Percentiles rank a stretch among this genome's conserved stretches.
Evolutionary conservation across 495 filamentous ascomycete genomes (phyloP).

Genomic region (Umbilicaria muhlenbergii): DNA sequence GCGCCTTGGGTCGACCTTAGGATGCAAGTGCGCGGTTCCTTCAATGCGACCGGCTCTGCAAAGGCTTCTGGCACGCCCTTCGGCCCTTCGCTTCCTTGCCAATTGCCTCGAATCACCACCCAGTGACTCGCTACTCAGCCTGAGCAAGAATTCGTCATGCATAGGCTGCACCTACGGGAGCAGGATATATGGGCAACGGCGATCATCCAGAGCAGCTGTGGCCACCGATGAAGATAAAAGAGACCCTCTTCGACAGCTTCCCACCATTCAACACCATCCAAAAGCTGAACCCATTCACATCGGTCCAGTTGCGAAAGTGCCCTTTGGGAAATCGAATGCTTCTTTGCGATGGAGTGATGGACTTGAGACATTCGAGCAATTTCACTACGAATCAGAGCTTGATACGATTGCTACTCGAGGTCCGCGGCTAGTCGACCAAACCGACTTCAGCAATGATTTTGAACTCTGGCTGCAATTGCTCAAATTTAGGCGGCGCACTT

Average conservation of each 20-base stretch:
- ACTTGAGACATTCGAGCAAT: constrained; percentile 2
- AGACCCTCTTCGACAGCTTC: no score
- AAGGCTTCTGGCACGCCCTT: constrained; percentile 7
- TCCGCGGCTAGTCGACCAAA: constrained; percentile 2
- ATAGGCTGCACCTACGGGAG: no score
- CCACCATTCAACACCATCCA: no score
- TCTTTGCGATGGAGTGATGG: not conserved
- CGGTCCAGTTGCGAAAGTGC: no score
- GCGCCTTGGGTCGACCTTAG: no score
- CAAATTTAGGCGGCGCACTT: constrained; percentile 39
- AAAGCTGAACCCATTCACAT: no score
- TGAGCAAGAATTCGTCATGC: no score
- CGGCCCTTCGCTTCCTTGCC: not conserved
- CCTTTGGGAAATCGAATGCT: no score
- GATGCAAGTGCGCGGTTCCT: not conserved
- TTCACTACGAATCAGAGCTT: constrained; percentile 1
- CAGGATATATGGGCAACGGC: no score
- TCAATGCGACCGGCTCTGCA: constrained; percentile 10
- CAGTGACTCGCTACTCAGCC: no score
- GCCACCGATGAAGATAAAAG: no score
- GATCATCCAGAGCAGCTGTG: no score
- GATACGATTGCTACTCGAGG: not conserved
- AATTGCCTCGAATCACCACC: not conserved
- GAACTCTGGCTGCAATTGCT: constrained; percentile 51
- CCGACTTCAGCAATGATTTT: constrained; percentile 25